phyloP scores from a whole-genome alignment of 2,329 filamentous ascomycete species.

The Fusarium chaquense region DNA sequence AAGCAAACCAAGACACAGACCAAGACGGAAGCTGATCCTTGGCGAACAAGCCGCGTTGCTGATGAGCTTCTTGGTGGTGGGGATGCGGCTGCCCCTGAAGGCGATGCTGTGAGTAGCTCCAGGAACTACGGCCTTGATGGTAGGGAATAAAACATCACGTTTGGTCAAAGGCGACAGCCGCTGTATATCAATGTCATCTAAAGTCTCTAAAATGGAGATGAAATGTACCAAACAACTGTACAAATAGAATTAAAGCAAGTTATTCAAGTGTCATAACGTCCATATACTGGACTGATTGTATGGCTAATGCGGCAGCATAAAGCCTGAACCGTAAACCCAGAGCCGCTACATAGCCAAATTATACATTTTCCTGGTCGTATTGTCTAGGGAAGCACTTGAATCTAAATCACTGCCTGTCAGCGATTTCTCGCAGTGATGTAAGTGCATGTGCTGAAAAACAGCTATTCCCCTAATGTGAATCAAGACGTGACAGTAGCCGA shows the following conservation, averaged over 20 bases:
- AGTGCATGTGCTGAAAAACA: not conserved
- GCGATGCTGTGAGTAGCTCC: slow-evolving; percentile 57
- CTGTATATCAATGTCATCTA: slow-evolving; percentile 46
- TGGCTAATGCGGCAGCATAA: not conserved
- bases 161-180: slow-evolving; percentile 14
- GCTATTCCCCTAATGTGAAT: not conserved
- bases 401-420: not conserved
- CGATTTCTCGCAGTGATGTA: not conserved
- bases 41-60: slow-evolving; percentile 44
- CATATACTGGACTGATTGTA: not conserved
- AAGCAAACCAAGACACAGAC: slow-evolving; percentile 34
- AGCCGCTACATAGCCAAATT: not conserved
- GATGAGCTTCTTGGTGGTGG: slow-evolving; percentile 47
- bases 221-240: slow-evolving; percentile 50
- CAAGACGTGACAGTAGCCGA: not conserved
- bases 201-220: slow-evolving; percentile 33
- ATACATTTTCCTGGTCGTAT: not conserved
- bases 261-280: not conserved
- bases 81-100: slow-evolving; percentile 55
- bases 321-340: not conserved
- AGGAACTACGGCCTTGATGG: slow-evolving; percentile 55
- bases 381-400: not conserved
- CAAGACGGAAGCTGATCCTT: slow-evolving; percentile 27
- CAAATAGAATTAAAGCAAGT: slow-evolving; percentile 50
- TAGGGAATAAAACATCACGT: slow-evolving; percentile 33